These are phyloP conservation scores for Syncephalis fuscata DNA, from an alignment of 371 early-diverging fungal genomes.

Conservation along the genomic window DNA sequence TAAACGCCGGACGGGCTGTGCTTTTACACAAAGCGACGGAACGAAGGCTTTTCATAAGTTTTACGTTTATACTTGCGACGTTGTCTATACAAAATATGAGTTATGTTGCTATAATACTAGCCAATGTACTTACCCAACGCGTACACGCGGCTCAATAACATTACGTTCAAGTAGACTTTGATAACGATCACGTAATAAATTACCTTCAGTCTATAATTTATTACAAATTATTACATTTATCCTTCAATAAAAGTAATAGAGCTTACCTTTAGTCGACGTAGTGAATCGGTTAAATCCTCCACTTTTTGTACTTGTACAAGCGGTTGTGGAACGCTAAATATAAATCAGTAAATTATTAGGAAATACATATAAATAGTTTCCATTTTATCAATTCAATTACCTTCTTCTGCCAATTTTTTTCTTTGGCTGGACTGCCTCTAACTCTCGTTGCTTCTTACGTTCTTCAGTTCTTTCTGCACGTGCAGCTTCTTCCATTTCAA, in stretches of 20 bases:
- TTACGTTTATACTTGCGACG: slow-evolving; percentile 28
- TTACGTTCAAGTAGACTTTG: slow-evolving; percentile 67
- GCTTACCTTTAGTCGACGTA: slow-evolving; percentile 23
- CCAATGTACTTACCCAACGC: slow-evolving; percentile 23
- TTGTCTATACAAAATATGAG: slow-evolving; percentile 7
- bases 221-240: background rate
- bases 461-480: too few species aligned
- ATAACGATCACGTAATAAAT: slow-evolving; percentile 64
- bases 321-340: slow-evolving; percentile 12
- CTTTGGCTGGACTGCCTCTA: slow-evolving; percentile 10
- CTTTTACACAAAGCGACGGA: too few species aligned
- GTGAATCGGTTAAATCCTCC: slow-evolving; percentile 36
- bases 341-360: background rate
- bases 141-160: slow-evolving; percentile 67
- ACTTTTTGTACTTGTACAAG: slow-evolving; percentile 23
- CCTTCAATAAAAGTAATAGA: background rate
- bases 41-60: slow-evolving; percentile 36
- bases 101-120: too few species aligned
- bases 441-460: too few species aligned
- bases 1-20: too few species aligned
- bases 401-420: slow-evolving; percentile 19
- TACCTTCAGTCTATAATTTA: slow-evolving; percentile 66
- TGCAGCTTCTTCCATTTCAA: too few species aligned
- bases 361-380: background rate
- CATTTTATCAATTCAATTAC: background rate